Base-by-base conservation (phyloP, 768 basidiomycete genomes). In the Daedalea quercina region DNA sequence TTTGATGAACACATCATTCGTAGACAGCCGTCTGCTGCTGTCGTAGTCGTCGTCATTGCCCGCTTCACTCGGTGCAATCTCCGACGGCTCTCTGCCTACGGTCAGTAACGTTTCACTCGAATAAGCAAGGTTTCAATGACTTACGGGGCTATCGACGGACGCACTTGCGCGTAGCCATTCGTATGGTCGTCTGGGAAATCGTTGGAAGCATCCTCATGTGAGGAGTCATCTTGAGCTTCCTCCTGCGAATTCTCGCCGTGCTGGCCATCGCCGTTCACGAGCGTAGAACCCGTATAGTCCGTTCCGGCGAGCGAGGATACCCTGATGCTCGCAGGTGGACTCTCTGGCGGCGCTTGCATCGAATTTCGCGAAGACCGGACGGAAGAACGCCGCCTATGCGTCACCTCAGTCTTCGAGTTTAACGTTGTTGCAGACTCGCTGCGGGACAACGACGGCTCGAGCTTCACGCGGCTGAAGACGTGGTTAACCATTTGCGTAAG, bases 401-500 rank as follows among this genome's bases (percentile, higher is more conserved):
- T 24, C 11, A 20, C n/a, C n/a, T 55, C 60, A 6, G 23, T 50
- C 24, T 13, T 51, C 34, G 44, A 54, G 23, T 57, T 37, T 1
- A 64, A 55, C 3, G 61, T 58, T 0, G 59, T 41, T 9, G 50
- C 54, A 9, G 65, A 64, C 7, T 64, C 60, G 35, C 52, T 59
- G 7, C 53, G 56, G 20, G 61, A 54, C 6, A 58, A 31, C 2
- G 53, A 43, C 11, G 41, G 25, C 9, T 54, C 58, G 6, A 75
- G 62, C 65, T 76, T 76, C 62, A 90, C 91, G 20, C 96, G 81
- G 13, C 87, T 79, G 66, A 99, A 98, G 52, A 98, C 84, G 63
- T 97, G 94, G 61, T 96, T 89, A 2, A 98, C 94, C 85, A 99
- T 98, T 68, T 99, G 96, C 0, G 93, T 94, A 17, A 99, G 79